Base-by-base conservation (phyloP, 1,284 basidiomycete genomes). In the Malassezia obtusa region DNA sequence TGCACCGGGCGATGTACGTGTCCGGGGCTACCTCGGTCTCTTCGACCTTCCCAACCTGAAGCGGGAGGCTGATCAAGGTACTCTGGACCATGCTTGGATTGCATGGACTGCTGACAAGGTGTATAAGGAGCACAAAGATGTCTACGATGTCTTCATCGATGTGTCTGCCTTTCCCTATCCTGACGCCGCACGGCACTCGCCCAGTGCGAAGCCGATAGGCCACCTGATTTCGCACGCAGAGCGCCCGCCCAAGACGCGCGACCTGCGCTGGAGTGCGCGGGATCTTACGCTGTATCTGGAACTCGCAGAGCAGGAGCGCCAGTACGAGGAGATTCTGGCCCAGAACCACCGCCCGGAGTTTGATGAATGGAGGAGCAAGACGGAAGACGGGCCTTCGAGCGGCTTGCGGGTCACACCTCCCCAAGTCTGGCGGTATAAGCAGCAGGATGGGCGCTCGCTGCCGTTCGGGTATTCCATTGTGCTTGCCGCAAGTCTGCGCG, bases 21-120 rank as follows among this genome's bases (percentile, higher is more conserved):
- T 56, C 5, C 40, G 39, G 19, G 53, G 53, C 11, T 19, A 47
- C 15, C 4, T 50, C 14, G 41, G 41, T 6, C 17, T 56, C 31
- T 43, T 40, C 14, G 53, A 56, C 44, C 11, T 56, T 5, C 36
- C 37, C 11, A 14, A 14, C 11, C 44, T 49, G 28, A 6, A 19
- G 32, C 32, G 17, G 4, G 47, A 44, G 25, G 35, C 46, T 1
- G 17, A 22, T 22, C 17, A 24, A 9, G 26, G 32, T 2, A 15
- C 24, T 12, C 12, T 36, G 14, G 47, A 28, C n/a, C n/a, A 30
- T 22, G 35, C 53, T 4, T 56, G 53, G 53, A 35, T 56, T n/a
- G 53, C 48, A 17, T 56, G 53, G 53, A 56, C 53, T 2, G 33
- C 48, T 1, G 53, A 56, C 24, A 30, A 45, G 7, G n/a, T 56